Percentiles rank a stretch among this genome's conserved stretches.
Conservation (phyloP, 129 eudicot genomes). For the Chrysanthemum seticuspe region DNA sequence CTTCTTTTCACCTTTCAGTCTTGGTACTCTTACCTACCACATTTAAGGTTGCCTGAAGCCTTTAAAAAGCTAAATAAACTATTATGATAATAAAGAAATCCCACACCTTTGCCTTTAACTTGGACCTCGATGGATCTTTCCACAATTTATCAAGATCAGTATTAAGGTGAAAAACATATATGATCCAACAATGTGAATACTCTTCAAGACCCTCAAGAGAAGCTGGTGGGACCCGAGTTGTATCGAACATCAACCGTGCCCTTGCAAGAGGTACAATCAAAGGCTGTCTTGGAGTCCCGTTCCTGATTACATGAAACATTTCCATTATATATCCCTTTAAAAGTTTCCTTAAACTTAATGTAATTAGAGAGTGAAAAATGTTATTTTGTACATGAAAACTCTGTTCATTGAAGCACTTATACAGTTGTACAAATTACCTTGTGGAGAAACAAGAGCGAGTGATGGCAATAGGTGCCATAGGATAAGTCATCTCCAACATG, state of each 20-base stretch:
- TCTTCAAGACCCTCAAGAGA: slow-evolving; percentile 92
- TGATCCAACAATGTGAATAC: slow-evolving; percentile 95
- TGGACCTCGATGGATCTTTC: slow-evolving; percentile 82
- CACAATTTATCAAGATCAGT: slow-evolving; percentile 92
- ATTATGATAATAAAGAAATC: neutral
- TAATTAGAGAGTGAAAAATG: neutral
- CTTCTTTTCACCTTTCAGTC: slow-evolving; percentile 79
- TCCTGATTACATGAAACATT: slow-evolving; percentile 38
- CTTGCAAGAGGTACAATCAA: slow-evolving; percentile 92
- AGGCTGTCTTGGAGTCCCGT: slow-evolving; percentile 98
- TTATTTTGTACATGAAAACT: neutral
- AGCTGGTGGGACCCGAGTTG: slow-evolving; percentile 80
- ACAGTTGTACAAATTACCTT: slow-evolving; percentile 40
- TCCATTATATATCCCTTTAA: too few relatives aligned
- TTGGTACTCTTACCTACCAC: slow-evolving; percentile 83
- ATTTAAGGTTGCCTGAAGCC: neutral
- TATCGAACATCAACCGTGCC: slow-evolving; percentile 70
- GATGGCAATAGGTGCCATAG: slow-evolving; percentile 71
- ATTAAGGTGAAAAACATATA: slow-evolving; percentile 90
- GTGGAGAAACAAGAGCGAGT: slow-evolving; percentile 85
- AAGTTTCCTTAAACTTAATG: neutral
- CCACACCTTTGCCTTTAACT: slow-evolving; percentile 86
- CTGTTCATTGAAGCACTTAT: too few relatives aligned
- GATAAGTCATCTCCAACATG: slow-evolving; percentile 49
- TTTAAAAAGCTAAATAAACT: neutral